These are phyloP conservation scores for Corymbia maculata DNA, from an alignment of 345 rosid genomes.

Conservation along the genomic window DNA sequence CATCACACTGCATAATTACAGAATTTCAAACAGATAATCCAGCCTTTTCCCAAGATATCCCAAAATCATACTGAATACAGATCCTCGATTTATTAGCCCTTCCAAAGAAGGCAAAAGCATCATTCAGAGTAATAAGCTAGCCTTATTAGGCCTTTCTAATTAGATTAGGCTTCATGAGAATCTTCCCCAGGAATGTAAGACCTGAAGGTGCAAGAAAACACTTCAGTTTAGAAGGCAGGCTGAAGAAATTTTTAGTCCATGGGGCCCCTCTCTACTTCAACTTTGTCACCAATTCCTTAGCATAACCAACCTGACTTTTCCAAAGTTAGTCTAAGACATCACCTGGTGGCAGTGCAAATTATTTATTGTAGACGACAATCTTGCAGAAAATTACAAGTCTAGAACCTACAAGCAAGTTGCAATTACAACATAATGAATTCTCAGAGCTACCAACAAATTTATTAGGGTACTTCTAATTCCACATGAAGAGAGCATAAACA, in stretches of 20 bases:
- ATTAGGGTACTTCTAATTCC: background rate
- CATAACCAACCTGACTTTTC: background rate
- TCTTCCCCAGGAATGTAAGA: background rate
- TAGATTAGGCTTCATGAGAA: background rate
- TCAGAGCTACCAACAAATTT: background rate
- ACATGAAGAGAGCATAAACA: background rate
- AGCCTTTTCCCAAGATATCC: background rate
- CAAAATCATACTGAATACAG: background rate
- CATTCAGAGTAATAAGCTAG: background rate
- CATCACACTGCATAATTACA: background rate
- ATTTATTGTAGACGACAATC: background rate
- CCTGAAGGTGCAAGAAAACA: background rate
- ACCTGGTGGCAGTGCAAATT: background rate
- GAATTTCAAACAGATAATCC: background rate
- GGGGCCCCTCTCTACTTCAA: background rate
- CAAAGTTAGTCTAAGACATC: background rate
- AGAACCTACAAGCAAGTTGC: background rate
- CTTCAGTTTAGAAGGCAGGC: background rate
- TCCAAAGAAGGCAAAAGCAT: background rate
- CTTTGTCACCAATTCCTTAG: background rate
- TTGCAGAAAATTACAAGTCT: background rate
- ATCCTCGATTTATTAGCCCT: background rate
- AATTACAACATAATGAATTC: background rate
- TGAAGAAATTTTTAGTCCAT: background rate
- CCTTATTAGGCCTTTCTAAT: background rate